Evolutionary conservation across 163 green algal genomes (phyloP), one percentile per base, ranked within the genome.

Genomic region (Trebouxiophyceae sp.): DNA sequence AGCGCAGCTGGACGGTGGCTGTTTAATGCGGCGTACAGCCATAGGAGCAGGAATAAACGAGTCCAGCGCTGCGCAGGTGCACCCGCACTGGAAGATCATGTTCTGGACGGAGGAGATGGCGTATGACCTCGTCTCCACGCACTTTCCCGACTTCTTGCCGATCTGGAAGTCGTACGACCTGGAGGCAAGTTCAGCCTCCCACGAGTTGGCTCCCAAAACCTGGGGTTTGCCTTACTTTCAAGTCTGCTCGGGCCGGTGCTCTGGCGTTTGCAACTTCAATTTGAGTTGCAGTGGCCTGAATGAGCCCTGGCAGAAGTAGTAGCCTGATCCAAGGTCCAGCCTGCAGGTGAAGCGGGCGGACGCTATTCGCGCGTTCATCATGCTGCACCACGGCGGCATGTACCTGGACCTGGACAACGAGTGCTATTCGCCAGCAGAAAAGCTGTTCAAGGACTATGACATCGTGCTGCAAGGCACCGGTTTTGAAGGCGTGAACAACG

Each of bases 321-420:
- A n/a, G n/a, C n/a, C n/a, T n/a, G n/a, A n/a, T n/a, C n/a, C n/a
- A n/a, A n/a, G n/a, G n/a, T n/a, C n/a, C n/a, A n/a, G n/a, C n/a
- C n/a, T n/a, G n/a, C 47, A 57, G 47, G 23, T 57, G 6, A 24
- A 12, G 12, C 47, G 23, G 26, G 47, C 47, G 26, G 47, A 57
- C 26, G 47, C 47, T 57, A 28, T 57, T 5, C 47, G 47, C 19
- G 12, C 47, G 8, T 57, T 57, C 23, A 57, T 57, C 22, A 12
- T 57, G 47, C 47, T 29, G 5, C 16, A 57, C 16, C 26, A 30
- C 26, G 47, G 47, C 8, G 47, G 47, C 12, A 28, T 28, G 23
- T 57, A 57, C 26, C 23, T 57, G 47, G 47, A 57, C 47, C 47
- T 57, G 16, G 47, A 57, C 47, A 57, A 24, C 26, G 47, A 57